phyloP scores from a whole-genome alignment of 2,329 filamentous ascomycete genomes.

The Aspergillus flavus region DNA sequence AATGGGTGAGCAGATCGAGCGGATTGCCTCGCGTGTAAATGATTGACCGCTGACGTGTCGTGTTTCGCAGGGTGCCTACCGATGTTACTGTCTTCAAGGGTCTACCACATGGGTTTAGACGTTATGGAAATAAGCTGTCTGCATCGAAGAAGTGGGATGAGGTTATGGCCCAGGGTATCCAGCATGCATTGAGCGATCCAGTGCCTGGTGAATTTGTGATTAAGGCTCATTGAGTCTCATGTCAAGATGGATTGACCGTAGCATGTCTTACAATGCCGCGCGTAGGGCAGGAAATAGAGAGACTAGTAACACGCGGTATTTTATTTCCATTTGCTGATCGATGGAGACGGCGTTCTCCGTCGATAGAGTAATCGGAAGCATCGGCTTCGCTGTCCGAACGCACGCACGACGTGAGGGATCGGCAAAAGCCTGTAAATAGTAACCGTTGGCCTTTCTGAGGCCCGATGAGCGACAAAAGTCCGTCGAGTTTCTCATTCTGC shows the following conservation, averaged over 20 bases:
- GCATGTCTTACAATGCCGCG: not conserved
- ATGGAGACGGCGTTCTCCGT: not conserved
- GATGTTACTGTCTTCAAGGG: conserved; percentile 54
- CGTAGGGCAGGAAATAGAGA: not conserved
- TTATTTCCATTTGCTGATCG: not conserved
- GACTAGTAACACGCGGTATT: not conserved
- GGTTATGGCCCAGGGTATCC: conserved; percentile 32
- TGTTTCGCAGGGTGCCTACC: conserved; percentile 48
- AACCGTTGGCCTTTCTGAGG: not conserved
- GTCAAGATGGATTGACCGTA: not conserved
- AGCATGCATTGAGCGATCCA: conserved; percentile 30
- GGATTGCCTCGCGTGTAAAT: not conserved
- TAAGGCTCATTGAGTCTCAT: not conserved
- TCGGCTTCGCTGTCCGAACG: not conserved
- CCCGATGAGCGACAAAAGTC: not conserved
- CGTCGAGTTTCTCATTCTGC: not conserved
- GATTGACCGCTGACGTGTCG: not conserved
- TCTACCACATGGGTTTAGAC: conserved; percentile 56
- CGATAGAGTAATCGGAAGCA: not conserved
- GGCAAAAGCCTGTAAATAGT: not conserved
- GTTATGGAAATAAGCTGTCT: conserved; percentile 29
- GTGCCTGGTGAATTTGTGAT: not conserved
- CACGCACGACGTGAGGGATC: not conserved
- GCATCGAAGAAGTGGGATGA: conserved; percentile 34
- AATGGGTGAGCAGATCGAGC: conserved; percentile 41